Base-by-base conservation (phyloP, 2,329 filamentous ascomycete genomes). In the Paecilomyces niveus region DNA sequence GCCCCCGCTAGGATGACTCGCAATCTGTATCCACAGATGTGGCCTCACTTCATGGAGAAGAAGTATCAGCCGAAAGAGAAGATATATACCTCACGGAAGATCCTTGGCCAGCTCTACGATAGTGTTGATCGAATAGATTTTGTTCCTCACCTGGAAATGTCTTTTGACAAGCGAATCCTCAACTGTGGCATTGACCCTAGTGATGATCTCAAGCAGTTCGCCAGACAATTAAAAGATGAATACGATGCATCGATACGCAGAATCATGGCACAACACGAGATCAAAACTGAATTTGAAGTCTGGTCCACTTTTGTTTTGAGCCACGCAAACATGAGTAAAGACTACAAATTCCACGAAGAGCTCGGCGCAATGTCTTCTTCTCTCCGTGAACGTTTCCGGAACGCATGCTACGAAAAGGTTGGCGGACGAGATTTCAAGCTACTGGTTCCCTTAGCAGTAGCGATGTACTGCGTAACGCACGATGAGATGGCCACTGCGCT, bases 1-100 rank as follows among this genome's bases (percentile, higher is more conserved):
- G 81, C 88, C 9, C 84, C 89, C 0, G 93, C 92, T 0, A 75
- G 81, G 21, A 88, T 96, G 78, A 78, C 79, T 6, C 74, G 77
- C 45, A 76, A 80, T 0, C 76, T 94, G 3, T 77, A 79, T n/a
- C 86, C 89, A 0, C 77, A 66, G 5, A 76, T 66, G 57, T 96
- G 85, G 83, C 94, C 92, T 0, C 93, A 97, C 71, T 97, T 93
- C 70, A 93, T 95, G 87, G 88, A 92, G 70, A 91, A 87, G 68
- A 80, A 76, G 15, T 63, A 78, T 49, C 76, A 78, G 35, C 66
- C 75, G 1, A 69, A 74, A 24, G 67, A 75, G 10, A 74, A 74
- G 13, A 78, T 78, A 0, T 96, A 96, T 67, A 71, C 70, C 1
- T 97, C 93, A 0, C 68, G 59, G 0, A 89, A 85, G 54, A 83